phyloP scores from a whole-genome alignment of 2,329 filamentous ascomycete species.

The Helotiales sp. region DNA sequence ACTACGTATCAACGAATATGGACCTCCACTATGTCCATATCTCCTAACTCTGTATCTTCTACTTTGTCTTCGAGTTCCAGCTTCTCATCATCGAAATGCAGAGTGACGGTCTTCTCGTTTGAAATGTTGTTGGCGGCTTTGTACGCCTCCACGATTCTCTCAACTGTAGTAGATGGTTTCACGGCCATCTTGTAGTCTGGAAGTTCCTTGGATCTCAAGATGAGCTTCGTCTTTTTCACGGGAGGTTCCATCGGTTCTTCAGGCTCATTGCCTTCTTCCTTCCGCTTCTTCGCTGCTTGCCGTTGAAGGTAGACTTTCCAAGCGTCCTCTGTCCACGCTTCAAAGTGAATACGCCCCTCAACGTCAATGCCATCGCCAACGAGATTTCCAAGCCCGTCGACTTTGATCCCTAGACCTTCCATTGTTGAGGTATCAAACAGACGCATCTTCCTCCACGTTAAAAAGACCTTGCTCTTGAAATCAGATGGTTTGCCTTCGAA shows the following conservation, averaged over 20 bases:
- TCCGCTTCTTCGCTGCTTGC: conserved; percentile 12
- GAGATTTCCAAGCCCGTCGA: conserved; percentile 38
- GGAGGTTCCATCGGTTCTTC: conserved; percentile 26
- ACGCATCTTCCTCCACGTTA: conserved; percentile 75
- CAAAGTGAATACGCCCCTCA: conserved; percentile 66
- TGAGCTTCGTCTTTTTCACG: conserved; percentile 46
- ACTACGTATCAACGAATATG: conserved; percentile 26
- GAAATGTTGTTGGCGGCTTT: conserved; percentile 53
- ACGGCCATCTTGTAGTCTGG: conserved; percentile 53
- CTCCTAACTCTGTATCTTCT: conserved; percentile 68
- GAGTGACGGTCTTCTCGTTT: conserved; percentile 52
- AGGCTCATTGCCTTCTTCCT: conserved; percentile 22
- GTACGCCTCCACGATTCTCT: conserved; percentile 63
- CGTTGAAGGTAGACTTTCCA: conserved; percentile 43
- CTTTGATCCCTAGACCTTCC: conserved; percentile 61
- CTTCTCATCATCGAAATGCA: conserved; percentile 76
- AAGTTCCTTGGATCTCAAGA: conserved; percentile 53
- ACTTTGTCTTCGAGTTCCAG: conserved; percentile 62
- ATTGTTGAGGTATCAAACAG: conserved; percentile 78
- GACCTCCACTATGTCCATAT: conserved; percentile 76
- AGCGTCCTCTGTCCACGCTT: conserved; percentile 71
- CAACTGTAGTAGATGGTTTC: conserved; percentile 56
- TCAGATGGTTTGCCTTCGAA: conserved; percentile 43
- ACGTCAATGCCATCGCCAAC: conserved; percentile 44
- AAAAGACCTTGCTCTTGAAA: conserved; percentile 58